Evolutionary conservation across 2,329 filamentous ascomycete species (phyloP).

Genomic region (Alternaria alternata): DNA sequence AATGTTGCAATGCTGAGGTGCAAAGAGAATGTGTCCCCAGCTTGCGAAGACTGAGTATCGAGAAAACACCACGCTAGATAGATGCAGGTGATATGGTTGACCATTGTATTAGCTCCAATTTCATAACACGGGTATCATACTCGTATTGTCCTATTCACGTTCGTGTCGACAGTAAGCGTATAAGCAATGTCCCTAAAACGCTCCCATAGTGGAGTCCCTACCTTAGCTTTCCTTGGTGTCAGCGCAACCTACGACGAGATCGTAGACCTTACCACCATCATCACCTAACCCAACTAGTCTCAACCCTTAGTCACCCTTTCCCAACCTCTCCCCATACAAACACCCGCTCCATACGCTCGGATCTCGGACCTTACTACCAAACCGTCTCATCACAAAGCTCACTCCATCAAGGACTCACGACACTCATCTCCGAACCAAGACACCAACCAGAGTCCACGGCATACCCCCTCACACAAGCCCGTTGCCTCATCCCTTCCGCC

Average conservation of each 20-base stretch:
- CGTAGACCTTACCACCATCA: background rate
- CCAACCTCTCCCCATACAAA: constrained; percentile 3
- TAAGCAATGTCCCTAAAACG: background rate
- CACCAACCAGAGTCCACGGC: constrained; percentile 42
- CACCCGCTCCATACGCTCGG: constrained; percentile 18
- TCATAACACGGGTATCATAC: background rate
- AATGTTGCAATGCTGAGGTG: background rate
- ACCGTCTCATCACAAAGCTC: background rate
- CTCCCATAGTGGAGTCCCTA: background rate
- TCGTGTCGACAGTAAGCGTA: background rate
- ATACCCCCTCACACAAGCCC: constrained; percentile 21
- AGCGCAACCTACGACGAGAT: accelerated
- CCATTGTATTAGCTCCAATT: background rate
- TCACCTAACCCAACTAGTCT: background rate
- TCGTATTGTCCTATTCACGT: background rate
- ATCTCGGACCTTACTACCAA: background rate
- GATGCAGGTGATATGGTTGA: background rate
- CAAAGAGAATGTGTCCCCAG: background rate
- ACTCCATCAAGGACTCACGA: background rate
- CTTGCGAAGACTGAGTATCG: background rate
- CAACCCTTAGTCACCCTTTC: background rate
- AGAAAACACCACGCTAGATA: background rate
- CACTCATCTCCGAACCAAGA: constrained; percentile 19
- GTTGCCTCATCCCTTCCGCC: background rate
- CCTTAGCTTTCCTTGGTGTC: background rate